Percentiles rank a stretch among this genome's conserved stretches.
phyloP scores from a whole-genome alignment of 306 rosid genomes.

The Styphnolobium japonicum region DNA sequence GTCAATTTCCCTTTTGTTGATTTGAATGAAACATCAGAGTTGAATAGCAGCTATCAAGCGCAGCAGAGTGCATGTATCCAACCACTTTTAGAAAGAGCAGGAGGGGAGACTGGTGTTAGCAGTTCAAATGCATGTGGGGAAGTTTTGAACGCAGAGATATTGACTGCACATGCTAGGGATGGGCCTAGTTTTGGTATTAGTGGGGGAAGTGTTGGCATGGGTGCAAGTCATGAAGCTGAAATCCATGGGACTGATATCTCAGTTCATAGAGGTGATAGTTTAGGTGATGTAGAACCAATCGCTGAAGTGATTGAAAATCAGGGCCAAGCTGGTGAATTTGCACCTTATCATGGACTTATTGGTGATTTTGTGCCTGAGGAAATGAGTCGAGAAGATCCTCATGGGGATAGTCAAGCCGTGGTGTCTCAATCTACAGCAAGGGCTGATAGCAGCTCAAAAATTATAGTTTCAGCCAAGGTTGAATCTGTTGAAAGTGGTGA shows the following conservation, averaged over 20 bases:
- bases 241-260: conserved; percentile 91
- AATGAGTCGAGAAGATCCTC: conserved; percentile 68
- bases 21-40: conserved; percentile 89
- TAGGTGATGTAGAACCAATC: conserved; percentile 86
- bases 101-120: conserved; percentile 82
- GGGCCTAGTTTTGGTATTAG: conserved; percentile 93
- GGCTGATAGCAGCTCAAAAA: conserved; percentile 90
- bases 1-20: conserved; percentile 77
- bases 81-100: conserved; percentile 60
- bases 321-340: conserved; percentile 80
- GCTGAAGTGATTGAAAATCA: conserved; percentile 84
- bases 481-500: conserved; percentile 94
- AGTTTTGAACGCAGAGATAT: conserved; percentile 80
- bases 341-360: conserved; percentile 61
- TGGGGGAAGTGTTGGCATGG: conserved; percentile 99
- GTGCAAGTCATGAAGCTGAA: conserved; percentile 98
- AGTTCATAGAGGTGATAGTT: conserved; percentile 87
- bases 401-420: conserved; percentile 93
- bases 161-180: conserved; percentile 77
- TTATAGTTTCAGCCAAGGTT: conserved; percentile 68
- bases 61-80: conserved; percentile 76
- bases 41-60: conserved; percentile 79
- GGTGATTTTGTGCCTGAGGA: conserved; percentile 87
- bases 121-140: conserved; percentile 97
- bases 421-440: conserved; percentile 76